Percentiles rank a stretch among this genome's conserved stretches.
phyloP scores from a whole-genome alignment of 805 yeast species.

The Yamadazyma paraphyllophila region DNA sequence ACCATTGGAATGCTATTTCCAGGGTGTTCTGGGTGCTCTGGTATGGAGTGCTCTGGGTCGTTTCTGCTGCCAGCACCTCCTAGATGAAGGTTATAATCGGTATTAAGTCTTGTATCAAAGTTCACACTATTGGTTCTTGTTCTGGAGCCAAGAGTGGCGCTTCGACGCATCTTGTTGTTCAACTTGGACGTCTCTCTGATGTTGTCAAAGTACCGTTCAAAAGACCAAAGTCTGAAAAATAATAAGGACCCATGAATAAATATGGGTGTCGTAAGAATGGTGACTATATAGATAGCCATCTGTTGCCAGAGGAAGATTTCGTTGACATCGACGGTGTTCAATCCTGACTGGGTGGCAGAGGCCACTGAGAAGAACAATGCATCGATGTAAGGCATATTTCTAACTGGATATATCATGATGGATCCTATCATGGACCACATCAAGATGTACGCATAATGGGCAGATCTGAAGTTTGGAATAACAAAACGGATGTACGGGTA shows the following conservation, averaged over 20 bases:
- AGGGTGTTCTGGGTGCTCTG: neutral
- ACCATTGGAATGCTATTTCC: slow-evolving; percentile 6
- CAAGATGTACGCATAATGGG: slow-evolving; percentile 72
- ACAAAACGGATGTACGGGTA: slow-evolving; percentile 40
- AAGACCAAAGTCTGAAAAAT: slow-evolving; percentile 81
- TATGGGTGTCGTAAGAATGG: slow-evolving; percentile 79
- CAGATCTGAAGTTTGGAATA: slow-evolving; percentile 57
- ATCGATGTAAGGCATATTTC: slow-evolving; percentile 69
- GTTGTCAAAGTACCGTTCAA: slow-evolving; percentile 80
- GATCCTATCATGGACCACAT: slow-evolving; percentile 63
- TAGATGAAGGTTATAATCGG: slow-evolving; percentile 26
- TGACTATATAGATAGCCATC: slow-evolving; percentile 58
- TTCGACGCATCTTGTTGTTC: slow-evolving; percentile 79
- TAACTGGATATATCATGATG: slow-evolving; percentile 72
- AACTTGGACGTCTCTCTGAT: slow-evolving; percentile 75
- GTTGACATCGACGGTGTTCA: slow-evolving; percentile 75
- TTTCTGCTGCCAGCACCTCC: slow-evolving; percentile 18
- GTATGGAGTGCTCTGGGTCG: neutral
- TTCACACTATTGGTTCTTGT: slow-evolving; percentile 29
- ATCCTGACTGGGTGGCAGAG: slow-evolving; percentile 87
- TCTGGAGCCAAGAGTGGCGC: slow-evolving; percentile 65
- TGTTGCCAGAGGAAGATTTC: slow-evolving; percentile 74
- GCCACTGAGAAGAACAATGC: slow-evolving; percentile 74
- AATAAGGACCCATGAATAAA: slow-evolving; percentile 79
- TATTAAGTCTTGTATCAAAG: slow-evolving; percentile 13